Evolutionary conservation across 2,329 filamentous ascomycete species (phyloP).

Genomic region (Colletotrichum aenigma): DNA sequence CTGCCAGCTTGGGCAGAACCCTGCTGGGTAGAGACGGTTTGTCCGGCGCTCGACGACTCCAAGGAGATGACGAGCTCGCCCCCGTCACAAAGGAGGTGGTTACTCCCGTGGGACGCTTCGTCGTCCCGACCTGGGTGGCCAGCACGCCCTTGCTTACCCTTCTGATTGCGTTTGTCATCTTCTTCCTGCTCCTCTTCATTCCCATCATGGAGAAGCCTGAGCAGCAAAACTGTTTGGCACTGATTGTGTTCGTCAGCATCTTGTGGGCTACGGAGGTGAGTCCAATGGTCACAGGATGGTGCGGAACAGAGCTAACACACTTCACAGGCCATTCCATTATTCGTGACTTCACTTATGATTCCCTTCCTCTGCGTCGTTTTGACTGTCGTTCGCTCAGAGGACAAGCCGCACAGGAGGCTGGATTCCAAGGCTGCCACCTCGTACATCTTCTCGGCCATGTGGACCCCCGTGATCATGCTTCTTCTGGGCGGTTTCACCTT

Average conservation of each 20-base stretch:
- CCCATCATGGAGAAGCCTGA: constrained; percentile 87
- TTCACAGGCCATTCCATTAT: constrained; percentile 84
- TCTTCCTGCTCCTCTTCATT: constrained; percentile 73
- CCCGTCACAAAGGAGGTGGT: constrained; percentile 68
- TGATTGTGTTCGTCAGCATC: constrained; percentile 91
- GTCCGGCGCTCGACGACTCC: constrained; percentile 70
- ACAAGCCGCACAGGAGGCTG: constrained; percentile 59
- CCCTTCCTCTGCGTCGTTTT: constrained; percentile 92
- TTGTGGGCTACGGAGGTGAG: constrained; percentile 94
- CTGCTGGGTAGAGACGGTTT: constrained; percentile 78
- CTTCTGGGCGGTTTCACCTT: constrained; percentile 95
- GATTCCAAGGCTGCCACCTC: constrained; percentile 80
- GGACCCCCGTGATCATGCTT: constrained; percentile 99
- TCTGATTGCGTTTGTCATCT: constrained; percentile 72
- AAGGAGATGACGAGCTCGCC: constrained; percentile 79
- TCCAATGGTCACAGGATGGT: background rate
- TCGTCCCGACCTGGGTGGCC: constrained; percentile 81
- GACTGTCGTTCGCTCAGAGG: constrained; percentile 80
- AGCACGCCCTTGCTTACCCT: constrained; percentile 82
- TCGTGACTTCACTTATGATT: constrained; percentile 92
- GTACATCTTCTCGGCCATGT: constrained; percentile 94
- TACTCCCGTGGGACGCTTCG: constrained; percentile 81
- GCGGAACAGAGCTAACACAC: constrained; percentile 16
- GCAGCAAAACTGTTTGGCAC: constrained; percentile 94
- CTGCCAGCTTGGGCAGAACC: constrained; percentile 86